Percentiles rank a stretch among this genome's conserved stretches.
Evolutionary conservation across 169 alveolate genomes (phyloP).

Genomic region (Babesia bigemina): DNA sequence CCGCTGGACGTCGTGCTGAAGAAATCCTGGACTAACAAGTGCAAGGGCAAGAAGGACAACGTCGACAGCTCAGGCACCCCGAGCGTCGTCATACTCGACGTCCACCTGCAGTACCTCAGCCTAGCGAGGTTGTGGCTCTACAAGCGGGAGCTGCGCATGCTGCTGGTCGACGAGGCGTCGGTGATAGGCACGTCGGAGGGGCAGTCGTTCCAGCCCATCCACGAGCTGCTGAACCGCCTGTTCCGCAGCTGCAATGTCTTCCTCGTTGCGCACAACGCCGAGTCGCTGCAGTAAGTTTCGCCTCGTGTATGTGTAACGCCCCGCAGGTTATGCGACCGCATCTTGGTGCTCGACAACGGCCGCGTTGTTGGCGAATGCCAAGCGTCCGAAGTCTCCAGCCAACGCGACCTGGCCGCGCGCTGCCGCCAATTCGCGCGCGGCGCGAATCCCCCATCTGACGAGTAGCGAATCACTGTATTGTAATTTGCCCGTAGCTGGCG

Average conservation of each 20-base stretch:
- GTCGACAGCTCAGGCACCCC: not conserved
- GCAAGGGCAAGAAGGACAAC: not conserved
- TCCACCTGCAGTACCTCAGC: conserved; percentile 61
- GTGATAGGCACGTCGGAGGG: conserved; percentile 16
- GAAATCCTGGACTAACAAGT: conserved; percentile 43
- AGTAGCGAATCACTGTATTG: not conserved
- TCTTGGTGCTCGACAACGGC: conserved; percentile 55
- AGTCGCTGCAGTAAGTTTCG: conserved; percentile 48
- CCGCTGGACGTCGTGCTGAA: conserved; percentile 24
- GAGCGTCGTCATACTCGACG: conserved; percentile 35
- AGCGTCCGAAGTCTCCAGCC: conserved; percentile 22
- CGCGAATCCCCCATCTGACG: not conserved
- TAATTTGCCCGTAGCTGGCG: not conserved
- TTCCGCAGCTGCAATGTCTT: conserved; percentile 49
- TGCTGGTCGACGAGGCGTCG: conserved; percentile 63
- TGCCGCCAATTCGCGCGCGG: conserved; percentile 12
- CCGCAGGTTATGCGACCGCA: conserved; percentile 60
- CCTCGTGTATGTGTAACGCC: not conserved
- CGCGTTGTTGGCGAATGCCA: conserved; percentile 45
- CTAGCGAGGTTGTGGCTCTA: conserved; percentile 53
- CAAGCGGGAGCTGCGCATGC: conserved; percentile 51
- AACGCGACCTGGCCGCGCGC: conserved; percentile 11
- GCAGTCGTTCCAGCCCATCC: conserved; percentile 37
- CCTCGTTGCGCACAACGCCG: conserved; percentile 66
- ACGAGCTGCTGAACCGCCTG: conserved; percentile 39